Conservation (phyloP, 2,329 filamentous ascomycete species). For the Pseudogymnoascus sp. region DNA sequence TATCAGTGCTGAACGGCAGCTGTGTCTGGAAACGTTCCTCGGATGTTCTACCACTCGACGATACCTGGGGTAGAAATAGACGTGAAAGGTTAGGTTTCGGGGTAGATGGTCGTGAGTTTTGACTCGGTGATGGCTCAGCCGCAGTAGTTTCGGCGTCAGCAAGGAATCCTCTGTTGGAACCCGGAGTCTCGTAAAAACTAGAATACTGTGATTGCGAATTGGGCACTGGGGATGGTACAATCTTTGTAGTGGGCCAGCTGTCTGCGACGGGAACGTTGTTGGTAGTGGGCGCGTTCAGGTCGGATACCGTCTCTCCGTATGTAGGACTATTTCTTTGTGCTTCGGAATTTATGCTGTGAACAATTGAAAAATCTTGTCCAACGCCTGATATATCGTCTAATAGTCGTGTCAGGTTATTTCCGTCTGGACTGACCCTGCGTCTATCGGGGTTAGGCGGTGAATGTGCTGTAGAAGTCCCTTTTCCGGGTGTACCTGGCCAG, state of each 20-base stretch:
- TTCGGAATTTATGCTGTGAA: not conserved
- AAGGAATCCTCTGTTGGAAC: not conserved
- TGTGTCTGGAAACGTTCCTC: conserved; percentile 1
- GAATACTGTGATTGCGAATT: not conserved
- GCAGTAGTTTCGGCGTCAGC: not conserved
- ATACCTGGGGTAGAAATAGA: conserved; percentile 1
- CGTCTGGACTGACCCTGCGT: not conserved
- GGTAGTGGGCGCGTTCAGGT: not conserved
- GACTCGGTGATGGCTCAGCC: not conserved
- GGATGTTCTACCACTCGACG: not conserved
- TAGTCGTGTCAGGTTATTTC: not conserved
- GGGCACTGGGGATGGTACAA: not conserved
- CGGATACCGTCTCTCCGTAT: not conserved
- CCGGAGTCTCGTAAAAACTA: not conserved
- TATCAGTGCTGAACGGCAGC: not conserved
- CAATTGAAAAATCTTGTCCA: not conserved
- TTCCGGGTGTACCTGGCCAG: not conserved
- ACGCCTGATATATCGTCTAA: not conserved
- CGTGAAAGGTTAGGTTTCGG: not conserved
- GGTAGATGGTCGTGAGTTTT: not conserved
- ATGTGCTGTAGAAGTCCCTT: not conserved
- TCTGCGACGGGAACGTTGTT: not conserved
- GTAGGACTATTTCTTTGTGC: not conserved
- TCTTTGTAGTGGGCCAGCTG: conserved; percentile 3
- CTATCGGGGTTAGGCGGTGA: not conserved